phyloP scores from a whole-genome alignment of 176 grass and related monocot species.

The Poa annua region DNA sequence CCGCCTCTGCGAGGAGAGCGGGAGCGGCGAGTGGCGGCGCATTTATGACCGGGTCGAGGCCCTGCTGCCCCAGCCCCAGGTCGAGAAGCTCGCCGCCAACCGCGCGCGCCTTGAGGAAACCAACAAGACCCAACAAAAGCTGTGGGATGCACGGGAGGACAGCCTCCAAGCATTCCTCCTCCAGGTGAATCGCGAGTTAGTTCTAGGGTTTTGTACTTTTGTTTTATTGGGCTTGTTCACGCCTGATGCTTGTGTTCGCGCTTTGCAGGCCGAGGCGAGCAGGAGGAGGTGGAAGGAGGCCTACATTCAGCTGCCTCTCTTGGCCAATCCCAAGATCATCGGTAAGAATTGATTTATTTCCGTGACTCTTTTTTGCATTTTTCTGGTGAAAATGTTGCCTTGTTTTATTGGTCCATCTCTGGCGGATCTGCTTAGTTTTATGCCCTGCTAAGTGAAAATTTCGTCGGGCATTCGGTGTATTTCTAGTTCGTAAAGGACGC shows the following conservation, averaged over 20 bases:
- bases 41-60: slow-evolving; percentile 32
- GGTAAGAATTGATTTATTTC: slow-evolving; percentile 21
- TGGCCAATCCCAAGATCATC: slow-evolving; percentile 44
- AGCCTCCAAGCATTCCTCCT: neutral
- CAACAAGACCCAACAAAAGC: no score
- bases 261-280: neutral
- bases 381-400: no score
- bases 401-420: no score
- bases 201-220: slow-evolving; percentile 25
- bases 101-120: no score
- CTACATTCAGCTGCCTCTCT: slow-evolving; percentile 5
- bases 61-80: slow-evolving; percentile 42
- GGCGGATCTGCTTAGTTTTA: no score
- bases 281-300: slow-evolving; percentile 21
- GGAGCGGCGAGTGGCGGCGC: slow-evolving; percentile 22
- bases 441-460: no score
- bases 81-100: no score
- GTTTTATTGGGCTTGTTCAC: no score
- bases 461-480: no score
- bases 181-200: neutral
- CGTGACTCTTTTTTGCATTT: no score
- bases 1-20: neutral
- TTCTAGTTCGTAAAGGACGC: no score
- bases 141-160: no score
- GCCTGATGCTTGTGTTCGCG: slow-evolving; percentile 20